These are phyloP conservation scores for Hypoxylon rickii DNA, from an alignment of 495 filamentous ascomycete genomes.

Conservation along the genomic window DNA sequence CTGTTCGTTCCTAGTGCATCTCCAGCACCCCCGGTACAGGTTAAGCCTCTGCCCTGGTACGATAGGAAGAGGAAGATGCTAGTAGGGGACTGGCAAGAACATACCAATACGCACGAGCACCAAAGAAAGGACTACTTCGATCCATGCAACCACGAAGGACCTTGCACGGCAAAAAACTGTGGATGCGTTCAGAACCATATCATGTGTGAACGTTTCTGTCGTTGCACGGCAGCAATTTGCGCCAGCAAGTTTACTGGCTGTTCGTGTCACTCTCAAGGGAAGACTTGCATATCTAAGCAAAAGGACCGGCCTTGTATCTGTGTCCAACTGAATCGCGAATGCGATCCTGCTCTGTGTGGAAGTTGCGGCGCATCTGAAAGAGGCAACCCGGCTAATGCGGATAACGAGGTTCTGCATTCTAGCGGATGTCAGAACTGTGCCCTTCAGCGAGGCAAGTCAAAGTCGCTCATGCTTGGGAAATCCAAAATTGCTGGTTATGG, in stretches of 20 bases:
- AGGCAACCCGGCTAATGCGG: slow-evolving; percentile 62
- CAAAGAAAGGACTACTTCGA: slow-evolving; percentile 44
- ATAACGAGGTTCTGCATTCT: slow-evolving; percentile 54
- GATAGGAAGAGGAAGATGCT: slow-evolving; percentile 53
- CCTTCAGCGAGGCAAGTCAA: slow-evolving; percentile 64
- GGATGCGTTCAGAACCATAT: slow-evolving; percentile 57
- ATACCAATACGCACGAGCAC: slow-evolving; percentile 50
- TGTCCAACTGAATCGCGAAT: slow-evolving; percentile 66
- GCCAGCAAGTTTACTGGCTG: slow-evolving; percentile 69
- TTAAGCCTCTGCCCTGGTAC: slow-evolving; percentile 51
- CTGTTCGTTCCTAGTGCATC: slow-evolving; percentile 35
- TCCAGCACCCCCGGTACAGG: slow-evolving; percentile 27
- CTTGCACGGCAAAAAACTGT: slow-evolving; percentile 55
- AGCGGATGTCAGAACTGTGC: slow-evolving; percentile 64
- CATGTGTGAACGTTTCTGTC: slow-evolving; percentile 70
- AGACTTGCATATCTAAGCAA: slow-evolving; percentile 54
- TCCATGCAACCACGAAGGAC: slow-evolving; percentile 53
- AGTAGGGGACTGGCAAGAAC: slow-evolving; percentile 53
- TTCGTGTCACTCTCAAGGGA: slow-evolving; percentile 57
- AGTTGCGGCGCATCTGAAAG: slow-evolving; percentile 66
- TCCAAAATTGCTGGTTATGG: slow-evolving; percentile 68
- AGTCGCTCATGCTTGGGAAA: slow-evolving; percentile 64
- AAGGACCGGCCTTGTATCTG: slow-evolving; percentile 63
- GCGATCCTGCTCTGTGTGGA: slow-evolving; percentile 69
- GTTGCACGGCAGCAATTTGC: slow-evolving; percentile 62